Conservation (phyloP, 106 monocot genomes). For the Gastrodia elata region DNA sequence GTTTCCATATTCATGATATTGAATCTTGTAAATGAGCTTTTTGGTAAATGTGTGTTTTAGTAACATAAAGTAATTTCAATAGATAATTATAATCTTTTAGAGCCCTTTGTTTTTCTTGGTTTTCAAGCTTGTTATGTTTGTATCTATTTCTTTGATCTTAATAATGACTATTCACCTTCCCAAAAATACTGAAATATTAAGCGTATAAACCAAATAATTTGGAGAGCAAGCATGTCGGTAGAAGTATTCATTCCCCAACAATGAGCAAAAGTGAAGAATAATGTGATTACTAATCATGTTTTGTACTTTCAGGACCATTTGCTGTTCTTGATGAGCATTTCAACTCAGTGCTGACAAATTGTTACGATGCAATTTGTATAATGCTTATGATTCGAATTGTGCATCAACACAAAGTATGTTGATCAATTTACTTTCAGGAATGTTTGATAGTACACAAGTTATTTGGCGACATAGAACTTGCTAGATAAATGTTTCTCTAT, state of each 20-base stretch:
- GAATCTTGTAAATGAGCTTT: neutral
- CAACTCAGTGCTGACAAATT: constrained; percentile 71
- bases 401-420: constrained; percentile 86
- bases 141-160: neutral
- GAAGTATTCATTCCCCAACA: neutral
- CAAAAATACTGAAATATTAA: neutral
- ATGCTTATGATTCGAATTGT: constrained; percentile 99
- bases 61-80: constrained; percentile 2
- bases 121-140: neutral
- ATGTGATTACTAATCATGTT: neutral
- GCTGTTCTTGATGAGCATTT: constrained; percentile 93
- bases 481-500: neutral
- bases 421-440: neutral
- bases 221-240: neutral
- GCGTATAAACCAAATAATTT: neutral
- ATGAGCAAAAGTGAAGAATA: neutral
- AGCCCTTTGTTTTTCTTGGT: neutral
- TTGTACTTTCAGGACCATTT: constrained; percentile 69
- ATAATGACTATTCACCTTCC: neutral
- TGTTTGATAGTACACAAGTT: neutral
- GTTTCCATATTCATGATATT: neutral
- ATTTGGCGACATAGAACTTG: neutral
- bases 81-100: neutral
- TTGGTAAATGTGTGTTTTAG: neutral
- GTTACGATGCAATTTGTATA: constrained; percentile 94